Evolutionary conservation across 148 eudicot species (phyloP), one percentile per base, ranked within the genome.

Genomic region (Rhododendron kiyosumense): DNA sequence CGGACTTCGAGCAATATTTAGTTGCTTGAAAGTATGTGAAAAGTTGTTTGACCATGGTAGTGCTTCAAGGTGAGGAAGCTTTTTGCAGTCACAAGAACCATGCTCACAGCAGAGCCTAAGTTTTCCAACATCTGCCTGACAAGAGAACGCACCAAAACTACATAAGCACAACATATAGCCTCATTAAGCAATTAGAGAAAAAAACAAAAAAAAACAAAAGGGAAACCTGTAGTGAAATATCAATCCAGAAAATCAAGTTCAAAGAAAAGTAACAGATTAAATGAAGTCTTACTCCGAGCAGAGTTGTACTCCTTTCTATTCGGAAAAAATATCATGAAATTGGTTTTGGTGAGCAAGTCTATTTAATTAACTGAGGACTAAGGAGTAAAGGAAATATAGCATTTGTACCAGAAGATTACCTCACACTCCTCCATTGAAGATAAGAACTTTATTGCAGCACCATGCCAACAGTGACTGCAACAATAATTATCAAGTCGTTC

Each of bases 401-500:
- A 43, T 67, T 74, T 7, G 11, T 38, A 85, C 61, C 57, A 83
- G 24, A 85, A 80, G 82, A 63, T 84, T 87, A 94, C 99, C 96
- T 94, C 89, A 85, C 89, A 85, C 81, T 91, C 91, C 32, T 85
- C 85, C n/a, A 82, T 76, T 34, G 75, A 26, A 82, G 98, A 90
- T 78, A 93, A 84, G 88, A 88, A 95, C 84, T 94, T 93, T 24
- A 89, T 61, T 32, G 98, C 99, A 89, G 96, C 92, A 78, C 67
- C 85, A 92, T 96, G 99, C 99, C 99, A 96, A 88, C 99, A 96
- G 82, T 85, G 92, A 85, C 91, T 92, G 88, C 99, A 96, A 77
- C 63, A 84, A 82, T 94, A 96, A 87, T 90, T 90, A 84, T 96
- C 97, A 74, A 96, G 86, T 69, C 67, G 92, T 87, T 96, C 98